phyloP scores from a whole-genome alignment of 345 rosid species.

The Brassica cretica region DNA sequence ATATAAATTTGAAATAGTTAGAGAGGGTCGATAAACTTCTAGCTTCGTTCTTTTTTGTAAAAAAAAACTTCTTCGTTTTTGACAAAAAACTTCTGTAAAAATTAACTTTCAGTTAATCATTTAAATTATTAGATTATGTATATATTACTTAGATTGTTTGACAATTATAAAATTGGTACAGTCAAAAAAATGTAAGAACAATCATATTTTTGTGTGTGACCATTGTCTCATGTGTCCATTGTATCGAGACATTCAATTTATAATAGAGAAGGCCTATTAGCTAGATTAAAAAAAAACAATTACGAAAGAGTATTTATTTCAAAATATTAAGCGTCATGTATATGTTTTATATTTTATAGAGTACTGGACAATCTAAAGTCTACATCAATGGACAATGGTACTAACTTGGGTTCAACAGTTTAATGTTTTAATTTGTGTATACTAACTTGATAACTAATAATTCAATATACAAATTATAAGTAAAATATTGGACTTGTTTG shows the following conservation, averaged over 20 bases:
- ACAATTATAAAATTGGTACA: not conserved
- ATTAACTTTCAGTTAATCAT: not conserved
- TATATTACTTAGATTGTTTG: not conserved
- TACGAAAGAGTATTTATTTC: not conserved
- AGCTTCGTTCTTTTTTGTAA: no score
- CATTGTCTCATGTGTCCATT: not conserved
- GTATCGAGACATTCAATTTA: not conserved
- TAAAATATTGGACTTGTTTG: constrained; percentile 23
- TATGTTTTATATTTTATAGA: not conserved
- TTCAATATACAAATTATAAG: not conserved
- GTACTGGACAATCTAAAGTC: constrained; percentile 2
- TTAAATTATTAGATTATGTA: not conserved
- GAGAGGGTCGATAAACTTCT: not conserved
- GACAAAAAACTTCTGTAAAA: not conserved
- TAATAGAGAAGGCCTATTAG: not conserved
- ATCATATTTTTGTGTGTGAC: not conserved
- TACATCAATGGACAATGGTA: not conserved
- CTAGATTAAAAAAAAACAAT: not conserved
- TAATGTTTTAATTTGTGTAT: not conserved
- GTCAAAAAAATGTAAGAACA: not conserved
- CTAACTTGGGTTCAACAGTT: not conserved
- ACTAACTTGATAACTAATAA: not conserved
- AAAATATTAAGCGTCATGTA: not conserved
- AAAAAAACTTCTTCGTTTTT: not conserved
- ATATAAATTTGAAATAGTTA: not conserved